These are phyloP conservation scores for Larix kaempferi DNA, from an alignment of 75 land plant genomes.

Conservation along the genomic window DNA sequence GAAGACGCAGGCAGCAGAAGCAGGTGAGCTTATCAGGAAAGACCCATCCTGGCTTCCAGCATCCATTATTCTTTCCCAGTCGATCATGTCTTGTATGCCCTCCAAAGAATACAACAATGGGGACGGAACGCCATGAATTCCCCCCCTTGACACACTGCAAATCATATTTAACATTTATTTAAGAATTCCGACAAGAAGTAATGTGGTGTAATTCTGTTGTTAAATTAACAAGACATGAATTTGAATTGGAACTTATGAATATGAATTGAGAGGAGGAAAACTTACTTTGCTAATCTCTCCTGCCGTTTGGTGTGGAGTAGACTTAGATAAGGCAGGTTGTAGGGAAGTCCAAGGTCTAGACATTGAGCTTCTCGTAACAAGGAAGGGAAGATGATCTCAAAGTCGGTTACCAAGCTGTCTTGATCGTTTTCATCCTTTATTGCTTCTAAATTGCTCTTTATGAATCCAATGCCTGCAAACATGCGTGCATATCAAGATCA, in stretches of 20 bases:
- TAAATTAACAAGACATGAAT: too few relatives aligned
- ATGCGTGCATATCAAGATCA: too few relatives aligned
- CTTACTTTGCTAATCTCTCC: neutral
- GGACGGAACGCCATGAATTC: conserved; percentile 16
- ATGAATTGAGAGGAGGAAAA: too few relatives aligned
- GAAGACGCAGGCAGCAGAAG: conserved; percentile 17
- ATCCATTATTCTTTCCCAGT: conserved; percentile 20
- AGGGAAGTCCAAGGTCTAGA: neutral
- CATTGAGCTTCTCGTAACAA: neutral
- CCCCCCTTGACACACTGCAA: conserved; percentile 12
- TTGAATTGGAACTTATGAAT: too few relatives aligned
- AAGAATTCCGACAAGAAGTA: too few relatives aligned
- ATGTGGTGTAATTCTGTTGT: too few relatives aligned
- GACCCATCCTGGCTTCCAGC: conserved; percentile 12
- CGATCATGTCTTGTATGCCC: conserved; percentile 8
- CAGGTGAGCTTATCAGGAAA: conserved; percentile 19
- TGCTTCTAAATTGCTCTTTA: neutral
- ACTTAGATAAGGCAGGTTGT: neutral
- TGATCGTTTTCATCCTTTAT: neutral
- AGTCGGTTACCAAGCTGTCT: neutral
- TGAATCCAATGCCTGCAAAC: neutral
- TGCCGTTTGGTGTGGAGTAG: neutral
- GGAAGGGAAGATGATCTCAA: conserved; percentile 3
- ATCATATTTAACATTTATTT: neutral
- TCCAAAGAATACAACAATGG: conserved; percentile 15